phyloP scores from a whole-genome alignment of 139 green algal species.

The Picochlorum sp. region DNA sequence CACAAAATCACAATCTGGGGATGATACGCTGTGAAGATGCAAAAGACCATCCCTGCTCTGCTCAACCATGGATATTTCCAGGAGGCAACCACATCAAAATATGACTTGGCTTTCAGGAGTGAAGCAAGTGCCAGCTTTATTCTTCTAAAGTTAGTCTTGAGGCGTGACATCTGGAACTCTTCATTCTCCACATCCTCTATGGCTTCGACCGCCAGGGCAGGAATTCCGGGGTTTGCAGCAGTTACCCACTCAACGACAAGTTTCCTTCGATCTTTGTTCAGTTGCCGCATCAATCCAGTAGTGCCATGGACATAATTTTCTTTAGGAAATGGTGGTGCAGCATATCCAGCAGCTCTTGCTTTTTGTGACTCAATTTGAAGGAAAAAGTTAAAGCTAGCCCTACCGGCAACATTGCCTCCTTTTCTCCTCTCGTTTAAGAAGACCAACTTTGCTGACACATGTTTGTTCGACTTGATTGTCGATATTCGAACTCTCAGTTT shows the following conservation, averaged over 20 bases:
- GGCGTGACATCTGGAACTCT: constrained; percentile 14
- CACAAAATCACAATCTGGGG: not conserved
- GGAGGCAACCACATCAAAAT: not conserved
- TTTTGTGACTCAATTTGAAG: not conserved
- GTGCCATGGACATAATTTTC: not conserved
- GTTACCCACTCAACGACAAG: constrained; percentile 25
- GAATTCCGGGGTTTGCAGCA: constrained; percentile 12
- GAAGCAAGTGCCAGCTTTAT: constrained; percentile 6
- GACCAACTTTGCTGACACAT: not conserved
- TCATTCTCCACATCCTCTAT: constrained; percentile 20
- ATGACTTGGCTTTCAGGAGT: not conserved
- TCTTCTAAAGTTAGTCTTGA: constrained; percentile 10
- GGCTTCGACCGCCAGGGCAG: not conserved
- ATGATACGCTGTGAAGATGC: not conserved
- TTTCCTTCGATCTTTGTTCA: not conserved
- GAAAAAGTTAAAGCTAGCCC: not conserved
- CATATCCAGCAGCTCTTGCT: not conserved
- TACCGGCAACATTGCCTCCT: not conserved
- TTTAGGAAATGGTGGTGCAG: not conserved
- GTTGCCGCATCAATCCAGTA: not conserved
- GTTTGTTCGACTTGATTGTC: not conserved
- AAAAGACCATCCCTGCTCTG: not conserved
- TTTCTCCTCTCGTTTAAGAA: not conserved
- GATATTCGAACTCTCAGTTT: not conserved
- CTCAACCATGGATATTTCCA: constrained; percentile 17